Evolutionary conservation across 2,329 filamentous ascomycete genomes (phyloP).

Genomic region (Xylariaceae sp.): DNA sequence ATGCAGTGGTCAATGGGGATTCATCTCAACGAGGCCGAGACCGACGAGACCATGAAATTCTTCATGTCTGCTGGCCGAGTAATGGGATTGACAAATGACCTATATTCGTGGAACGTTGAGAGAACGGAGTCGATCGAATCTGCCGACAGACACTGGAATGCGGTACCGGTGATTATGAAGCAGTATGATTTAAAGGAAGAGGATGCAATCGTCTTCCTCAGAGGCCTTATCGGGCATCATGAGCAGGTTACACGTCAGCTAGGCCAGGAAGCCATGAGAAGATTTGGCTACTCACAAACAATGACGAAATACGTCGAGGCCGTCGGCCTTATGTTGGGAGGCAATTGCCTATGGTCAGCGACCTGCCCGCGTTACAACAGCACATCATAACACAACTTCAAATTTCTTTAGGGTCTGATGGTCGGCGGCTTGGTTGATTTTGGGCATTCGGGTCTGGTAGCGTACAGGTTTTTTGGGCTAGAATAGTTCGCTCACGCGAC

Average conservation of each 20-base stretch:
- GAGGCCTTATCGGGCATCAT: constrained; percentile 17
- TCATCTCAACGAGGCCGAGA: constrained; percentile 20
- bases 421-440: background rate
- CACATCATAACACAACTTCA: too few relatives aligned
- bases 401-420: background rate
- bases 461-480: background rate
- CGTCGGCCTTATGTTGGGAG: constrained; percentile 20
- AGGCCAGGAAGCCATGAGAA: constrained; percentile 11
- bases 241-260: constrained; percentile 18
- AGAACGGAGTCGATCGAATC: constrained; percentile 15
- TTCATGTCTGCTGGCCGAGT: constrained; percentile 21
- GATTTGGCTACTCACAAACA: constrained; percentile 13
- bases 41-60: constrained; percentile 17
- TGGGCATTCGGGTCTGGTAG: background rate
- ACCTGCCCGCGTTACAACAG: constrained; percentile 20
- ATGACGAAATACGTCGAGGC: constrained; percentile 21
- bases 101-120: constrained; percentile 24
- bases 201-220: constrained; percentile 17
- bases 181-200: constrained; percentile 19
- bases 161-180: constrained; percentile 21
- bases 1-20: constrained; percentile 23
- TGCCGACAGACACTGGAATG: constrained; percentile 21
- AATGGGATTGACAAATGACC: constrained; percentile 22
- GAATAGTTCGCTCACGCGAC: constrained; percentile 17
- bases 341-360: constrained; percentile 21